Conservation (phyloP, 1,139 yeast genomes). For the Kodamaea sp. region DNA sequence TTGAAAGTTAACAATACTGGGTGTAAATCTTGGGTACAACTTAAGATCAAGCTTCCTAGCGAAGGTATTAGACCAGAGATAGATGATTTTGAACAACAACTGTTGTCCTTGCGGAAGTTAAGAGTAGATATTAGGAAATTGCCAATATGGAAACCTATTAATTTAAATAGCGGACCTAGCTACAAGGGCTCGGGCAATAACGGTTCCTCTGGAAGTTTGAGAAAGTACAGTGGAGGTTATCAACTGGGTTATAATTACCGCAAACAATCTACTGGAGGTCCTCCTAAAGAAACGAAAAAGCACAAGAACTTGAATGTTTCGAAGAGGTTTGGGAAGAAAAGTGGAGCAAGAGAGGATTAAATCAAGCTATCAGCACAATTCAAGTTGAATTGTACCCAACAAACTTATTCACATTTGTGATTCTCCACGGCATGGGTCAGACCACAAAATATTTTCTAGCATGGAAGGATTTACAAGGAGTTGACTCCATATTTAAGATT, state of each 20-base stretch:
- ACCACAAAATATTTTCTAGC: no score
- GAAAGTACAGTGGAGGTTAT: slow-evolving; percentile 7
- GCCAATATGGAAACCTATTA: slow-evolving; percentile 34
- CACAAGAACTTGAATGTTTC: slow-evolving; percentile 14
- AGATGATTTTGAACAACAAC: slow-evolving; percentile 1
- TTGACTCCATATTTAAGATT: no score
- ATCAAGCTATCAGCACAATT: no score
- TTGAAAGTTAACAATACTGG: slow-evolving; percentile 30
- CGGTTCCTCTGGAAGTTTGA: slow-evolving; percentile 3
- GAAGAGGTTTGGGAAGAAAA: slow-evolving; percentile 16
- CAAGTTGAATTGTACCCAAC: no score
- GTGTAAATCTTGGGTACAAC: slow-evolving; percentile 30
- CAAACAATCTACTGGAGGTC: slow-evolving; percentile 4
- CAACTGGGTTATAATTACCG: slow-evolving; percentile 9
- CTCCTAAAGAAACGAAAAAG: slow-evolving; percentile 5
- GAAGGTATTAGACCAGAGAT: slow-evolving; percentile 1
- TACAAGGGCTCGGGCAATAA: slow-evolving; percentile 4
- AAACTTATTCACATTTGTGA: no score
- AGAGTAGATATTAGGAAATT: slow-evolving; percentile 30
- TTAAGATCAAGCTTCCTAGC: slow-evolving; percentile 24
- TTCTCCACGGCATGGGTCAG: no score
- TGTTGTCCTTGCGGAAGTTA: slow-evolving; percentile 15
- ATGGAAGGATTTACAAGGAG: no score
- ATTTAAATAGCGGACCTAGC: slow-evolving; percentile 14
- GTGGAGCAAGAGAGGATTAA: no score